Base-by-base conservation (phyloP, 371 early-diverging fungal genomes). In the Scutellospora calospora region DNA sequence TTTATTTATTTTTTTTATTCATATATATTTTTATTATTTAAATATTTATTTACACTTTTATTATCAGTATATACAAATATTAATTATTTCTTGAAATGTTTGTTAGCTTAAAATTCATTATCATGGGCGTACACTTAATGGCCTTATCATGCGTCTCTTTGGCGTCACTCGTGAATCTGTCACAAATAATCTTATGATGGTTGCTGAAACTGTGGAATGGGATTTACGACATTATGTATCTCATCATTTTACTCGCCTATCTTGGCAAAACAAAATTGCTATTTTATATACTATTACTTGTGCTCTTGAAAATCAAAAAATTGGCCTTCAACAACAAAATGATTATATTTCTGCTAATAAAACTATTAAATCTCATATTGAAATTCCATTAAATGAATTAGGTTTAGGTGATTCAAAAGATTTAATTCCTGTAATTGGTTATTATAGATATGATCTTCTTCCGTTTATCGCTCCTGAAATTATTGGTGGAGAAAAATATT, bases 381-480 rank as follows among this genome's bases (percentile, higher is more conserved):
- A 76, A 62, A 18, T 76, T 45, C 45, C 76, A 22, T 22, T 76
- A 25, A 41, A 29, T 52, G 76, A 76, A 62, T 60, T 76, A 29
- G 60, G 62, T 25, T 76, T 76, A 55, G 60, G 49, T n/a, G 45
- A 57, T 9, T 22, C 27, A 41, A 41, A 57, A 38, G 41, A 76
- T 25, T 41, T 57, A 60, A 60, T 76, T 41, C 76, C 76, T 52
- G 76, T 76, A 38, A 76, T 76, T 35, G 76, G 76, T 60, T 22
- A 62, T 76, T 57, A 60, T 60, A 33, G 41, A 60, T 76, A 52
- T 76, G 76, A 76, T 60, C 25, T 76, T 38, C 51, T 62, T 31
- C 76, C 76, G 2, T 76, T 38, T 25, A 14, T 76, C n/a, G 45
- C 76, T 27, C 76, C 76, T 45, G 76, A 76, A 41, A 60, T 76